A percentile compares a stretch with the other conserved stretches of the same genome.
phyloP scores from a whole-genome alignment of 179 eudicot species.

The Silene vulgaris region DNA sequence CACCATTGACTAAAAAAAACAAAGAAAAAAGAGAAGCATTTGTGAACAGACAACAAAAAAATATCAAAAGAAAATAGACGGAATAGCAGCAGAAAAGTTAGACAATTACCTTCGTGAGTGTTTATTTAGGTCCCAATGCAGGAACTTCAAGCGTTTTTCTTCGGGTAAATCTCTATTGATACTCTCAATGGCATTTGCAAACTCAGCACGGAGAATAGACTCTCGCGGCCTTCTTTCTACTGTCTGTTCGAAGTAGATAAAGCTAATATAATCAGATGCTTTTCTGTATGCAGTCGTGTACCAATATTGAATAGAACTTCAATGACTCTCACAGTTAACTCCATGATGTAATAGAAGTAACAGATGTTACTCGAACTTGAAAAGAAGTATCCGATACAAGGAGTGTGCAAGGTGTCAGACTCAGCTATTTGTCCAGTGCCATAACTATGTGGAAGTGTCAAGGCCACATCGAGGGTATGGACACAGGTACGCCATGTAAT shows the following conservation, averaged over 20 bases:
- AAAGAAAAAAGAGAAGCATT: neutral
- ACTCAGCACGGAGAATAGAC: slow-evolving; percentile 85
- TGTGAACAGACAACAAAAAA: neutral
- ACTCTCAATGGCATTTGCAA: slow-evolving; percentile 76
- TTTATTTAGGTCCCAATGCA: slow-evolving; percentile 88
- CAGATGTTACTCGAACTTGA: neutral
- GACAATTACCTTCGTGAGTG: slow-evolving; percentile 59
- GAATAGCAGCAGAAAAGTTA: slow-evolving; percentile 9
- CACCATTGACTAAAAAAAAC: neutral
- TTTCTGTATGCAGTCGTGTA: neutral
- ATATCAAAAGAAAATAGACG: neutral
- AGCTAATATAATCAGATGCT: neutral
- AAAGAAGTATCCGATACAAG: neutral
- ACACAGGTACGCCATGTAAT: neutral
- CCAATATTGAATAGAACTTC: neutral
- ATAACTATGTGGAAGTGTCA: neutral
- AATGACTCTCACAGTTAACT: neutral
- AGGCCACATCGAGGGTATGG: neutral
- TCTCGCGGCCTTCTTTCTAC: slow-evolving; percentile 85
- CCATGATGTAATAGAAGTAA: neutral
- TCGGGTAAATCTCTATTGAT: slow-evolving; percentile 73
- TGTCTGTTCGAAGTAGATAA: slow-evolving; percentile 43
- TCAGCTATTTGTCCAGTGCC: neutral
- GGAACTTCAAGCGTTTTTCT: slow-evolving; percentile 66
- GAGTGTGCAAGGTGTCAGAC: neutral